These are phyloP conservation scores for Penicillium fimorum DNA, from an alignment of 495 filamentous ascomycete genomes.

Conservation along the genomic window DNA sequence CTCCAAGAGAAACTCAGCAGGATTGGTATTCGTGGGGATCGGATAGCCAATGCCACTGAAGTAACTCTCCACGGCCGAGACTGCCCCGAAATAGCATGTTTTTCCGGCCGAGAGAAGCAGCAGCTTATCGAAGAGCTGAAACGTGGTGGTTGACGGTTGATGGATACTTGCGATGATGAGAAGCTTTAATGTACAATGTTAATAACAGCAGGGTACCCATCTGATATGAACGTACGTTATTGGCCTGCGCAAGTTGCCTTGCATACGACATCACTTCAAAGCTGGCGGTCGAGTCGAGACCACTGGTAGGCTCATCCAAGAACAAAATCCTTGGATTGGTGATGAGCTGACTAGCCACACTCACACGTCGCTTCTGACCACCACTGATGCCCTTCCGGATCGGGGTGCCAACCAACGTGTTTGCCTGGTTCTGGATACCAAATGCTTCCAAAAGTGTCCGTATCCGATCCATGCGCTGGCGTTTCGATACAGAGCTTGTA, in stretches of 20 bases:
- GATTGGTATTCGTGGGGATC: constrained; percentile 67
- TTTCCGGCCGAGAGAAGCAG: constrained; percentile 68
- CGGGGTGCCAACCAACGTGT: constrained; percentile 72
- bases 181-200: constrained; percentile 37
- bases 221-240: constrained; percentile 52
- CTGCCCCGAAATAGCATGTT: constrained; percentile 66
- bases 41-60: constrained; percentile 57
- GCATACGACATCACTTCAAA: constrained; percentile 67
- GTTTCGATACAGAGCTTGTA: constrained; percentile 40
- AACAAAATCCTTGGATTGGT: constrained; percentile 77
- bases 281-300: constrained; percentile 68
- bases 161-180: constrained; percentile 78
- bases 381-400: constrained; percentile 77
- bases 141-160: constrained; percentile 74
- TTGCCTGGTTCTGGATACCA: constrained; percentile 60
- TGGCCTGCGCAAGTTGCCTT: constrained; percentile 58
- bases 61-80: constrained; percentile 50
- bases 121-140: constrained; percentile 75
- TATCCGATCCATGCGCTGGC: constrained; percentile 53
- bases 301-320: constrained; percentile 79
- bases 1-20: constrained; percentile 75
- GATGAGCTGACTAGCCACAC: constrained; percentile 75
- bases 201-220: constrained; percentile 1
- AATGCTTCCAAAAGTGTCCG: constrained; percentile 58
- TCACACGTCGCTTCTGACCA: constrained; percentile 76